Evolutionary conservation across 2,329 filamentous ascomycete species (phyloP).

Genomic region (Penicillium brevicompactum): DNA sequence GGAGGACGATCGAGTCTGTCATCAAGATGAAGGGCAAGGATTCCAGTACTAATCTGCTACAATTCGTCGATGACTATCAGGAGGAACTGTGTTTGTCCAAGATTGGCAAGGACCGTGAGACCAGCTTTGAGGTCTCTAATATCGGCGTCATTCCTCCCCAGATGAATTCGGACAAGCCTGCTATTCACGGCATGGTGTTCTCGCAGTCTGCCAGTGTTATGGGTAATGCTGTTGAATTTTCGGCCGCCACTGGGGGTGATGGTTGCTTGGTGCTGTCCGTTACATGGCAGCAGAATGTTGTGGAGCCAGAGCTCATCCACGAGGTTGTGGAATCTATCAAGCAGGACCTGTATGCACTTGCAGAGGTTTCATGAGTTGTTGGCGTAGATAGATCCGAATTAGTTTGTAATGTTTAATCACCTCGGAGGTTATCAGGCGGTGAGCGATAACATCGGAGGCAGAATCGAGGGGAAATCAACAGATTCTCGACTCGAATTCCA

Average conservation of each 20-base stretch:
- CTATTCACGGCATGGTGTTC: constrained; percentile 47
- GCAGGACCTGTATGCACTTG: constrained; percentile 16
- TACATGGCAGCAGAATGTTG: constrained; percentile 44
- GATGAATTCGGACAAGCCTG: constrained; percentile 19
- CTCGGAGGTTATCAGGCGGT: constrained; percentile 21
- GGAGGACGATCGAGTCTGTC: constrained; percentile 30
- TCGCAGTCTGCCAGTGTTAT: constrained; percentile 47
- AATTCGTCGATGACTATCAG: constrained; percentile 43
- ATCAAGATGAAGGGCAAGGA: constrained; percentile 36
- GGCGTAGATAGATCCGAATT: neutral
- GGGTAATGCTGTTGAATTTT: constrained; percentile 42
- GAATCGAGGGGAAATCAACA: constrained; percentile 24
- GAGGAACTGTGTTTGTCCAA: constrained; percentile 38
- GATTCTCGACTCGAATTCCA: neutral
- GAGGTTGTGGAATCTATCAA: constrained; percentile 19
- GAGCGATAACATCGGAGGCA: constrained; percentile 25
- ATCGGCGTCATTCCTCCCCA: constrained; percentile 40
- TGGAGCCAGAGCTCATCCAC: constrained; percentile 31
- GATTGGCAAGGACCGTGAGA: constrained; percentile 41
- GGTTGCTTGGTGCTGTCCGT: constrained; percentile 45
- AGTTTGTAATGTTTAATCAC: constrained; percentile 7
- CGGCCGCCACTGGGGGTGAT: constrained; percentile 48
- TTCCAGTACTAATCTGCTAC: constrained; percentile 40
- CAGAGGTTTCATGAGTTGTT: neutral
- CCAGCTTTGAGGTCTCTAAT: constrained; percentile 51